Percentiles rank a stretch among this genome's conserved stretches.
These are phyloP conservation scores for Cladosporium sp. DNA, from an alignment of 2,329 filamentous ascomycete species.

Conservation along the genomic window DNA sequence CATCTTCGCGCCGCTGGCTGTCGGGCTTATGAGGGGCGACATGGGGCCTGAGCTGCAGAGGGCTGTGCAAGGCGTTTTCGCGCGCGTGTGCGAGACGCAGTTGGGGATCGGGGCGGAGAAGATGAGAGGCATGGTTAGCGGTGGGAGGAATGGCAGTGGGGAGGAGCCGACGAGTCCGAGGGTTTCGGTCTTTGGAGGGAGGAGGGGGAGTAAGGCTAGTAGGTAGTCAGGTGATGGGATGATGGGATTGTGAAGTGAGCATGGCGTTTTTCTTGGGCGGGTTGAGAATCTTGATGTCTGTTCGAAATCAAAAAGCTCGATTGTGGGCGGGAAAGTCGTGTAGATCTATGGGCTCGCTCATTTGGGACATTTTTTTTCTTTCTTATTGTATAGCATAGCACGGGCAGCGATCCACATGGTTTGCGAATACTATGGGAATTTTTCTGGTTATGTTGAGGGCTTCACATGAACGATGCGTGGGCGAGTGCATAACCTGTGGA, in stretches of 20 bases:
- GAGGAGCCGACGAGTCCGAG: slow-evolving; percentile 28
- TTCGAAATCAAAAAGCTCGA: background rate
- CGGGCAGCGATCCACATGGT: background rate
- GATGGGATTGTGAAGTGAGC: background rate
- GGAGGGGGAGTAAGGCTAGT: slow-evolving; percentile 28
- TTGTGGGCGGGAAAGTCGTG: background rate
- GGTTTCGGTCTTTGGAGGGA: slow-evolving; percentile 27
- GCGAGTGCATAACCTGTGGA: background rate
- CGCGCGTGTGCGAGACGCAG: slow-evolving; percentile 77
- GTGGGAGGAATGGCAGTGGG: background rate
- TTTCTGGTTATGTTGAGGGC: background rate
- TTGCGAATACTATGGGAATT: background rate
- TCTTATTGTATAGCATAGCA: slow-evolving; percentile 3
- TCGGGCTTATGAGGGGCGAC: slow-evolving; percentile 81
- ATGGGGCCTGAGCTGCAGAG: slow-evolving; percentile 75
- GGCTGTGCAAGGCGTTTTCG: slow-evolving; percentile 74
- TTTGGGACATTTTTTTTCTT: background rate
- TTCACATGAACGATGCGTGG: background rate
- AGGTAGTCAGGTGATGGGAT: background rate
- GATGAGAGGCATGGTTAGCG: background rate
- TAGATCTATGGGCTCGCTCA: background rate
- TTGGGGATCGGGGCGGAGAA: slow-evolving; percentile 46
- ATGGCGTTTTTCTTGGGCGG: background rate
- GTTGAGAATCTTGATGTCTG: background rate
- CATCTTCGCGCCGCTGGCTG: slow-evolving; percentile 81